Evolutionary conservation across 73 alveolate species (phyloP), one percentile per base, ranked within the genome.

Genomic region (Uronychia setigera): DNA sequence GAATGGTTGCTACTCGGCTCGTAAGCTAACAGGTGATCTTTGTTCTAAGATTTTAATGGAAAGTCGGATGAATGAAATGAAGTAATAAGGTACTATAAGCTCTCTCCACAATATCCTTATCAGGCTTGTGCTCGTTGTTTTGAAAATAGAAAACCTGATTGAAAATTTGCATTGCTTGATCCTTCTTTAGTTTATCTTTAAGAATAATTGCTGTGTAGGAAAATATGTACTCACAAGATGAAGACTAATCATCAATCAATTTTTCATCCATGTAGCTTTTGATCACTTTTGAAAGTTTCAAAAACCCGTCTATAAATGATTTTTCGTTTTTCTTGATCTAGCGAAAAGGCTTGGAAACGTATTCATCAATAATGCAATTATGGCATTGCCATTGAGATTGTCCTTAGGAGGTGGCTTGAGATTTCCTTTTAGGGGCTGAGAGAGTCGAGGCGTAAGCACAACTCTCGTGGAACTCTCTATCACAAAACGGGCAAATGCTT

Each of bases 401-500:
- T n/a, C n/a, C n/a, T n/a, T n/a, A n/a, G n/a, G n/a, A n/a, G n/a
- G n/a, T n/a, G n/a, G n/a, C n/a, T n/a, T n/a, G n/a, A n/a, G 67
- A 46, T 46, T 46, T 46, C 67, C 67, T 46, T 19, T 19, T 46
- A 5, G 5, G 5, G n/a, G 67, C 19, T 46, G n/a, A 46, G 67
- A n/a, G n/a, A 46, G 67, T 46, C n/a, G 67, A 11, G 67, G 67
- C 67, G 67, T 11, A 46, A 46, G 67, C 67, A 46, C 67, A 46
- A 11, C n/a, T 46, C 67, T 46, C 19, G 67, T 46, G 67, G 67
- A 46, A 46, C n/a, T 5, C 19, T 11, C n/a, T 11, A 19, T 5
- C 5, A 46, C 67, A 46, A 19, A 5, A 11, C 5, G 67, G 19
- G 67, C 67, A 46, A 19, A 19, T 11, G 5, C 19, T 46, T 46